Conservation (phyloP, 2,329 filamentous ascomycete genomes). For the Trichoderma sp. region DNA sequence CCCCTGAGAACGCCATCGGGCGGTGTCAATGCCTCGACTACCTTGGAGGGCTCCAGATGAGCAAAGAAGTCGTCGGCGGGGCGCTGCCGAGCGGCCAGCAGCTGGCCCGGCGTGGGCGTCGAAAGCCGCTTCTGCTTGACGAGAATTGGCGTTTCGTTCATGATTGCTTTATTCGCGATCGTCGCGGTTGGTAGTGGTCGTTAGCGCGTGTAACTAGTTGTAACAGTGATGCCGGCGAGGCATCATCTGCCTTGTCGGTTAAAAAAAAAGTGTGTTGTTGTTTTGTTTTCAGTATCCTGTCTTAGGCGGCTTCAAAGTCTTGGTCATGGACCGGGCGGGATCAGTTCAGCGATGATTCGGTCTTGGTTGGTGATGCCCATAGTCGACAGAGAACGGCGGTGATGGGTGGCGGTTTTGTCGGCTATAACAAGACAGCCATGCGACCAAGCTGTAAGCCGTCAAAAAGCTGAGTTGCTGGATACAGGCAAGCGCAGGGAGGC, state of each 20-base stretch:
- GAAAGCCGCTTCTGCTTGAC: constrained; percentile 42
- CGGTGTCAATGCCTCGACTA: constrained; percentile 60
- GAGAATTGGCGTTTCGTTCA: constrained; percentile 42
- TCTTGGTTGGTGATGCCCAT: constrained; percentile 34
- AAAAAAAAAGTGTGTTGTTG: constrained; percentile 1
- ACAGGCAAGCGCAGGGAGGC: constrained; percentile 26
- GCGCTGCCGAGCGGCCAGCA: constrained; percentile 52
- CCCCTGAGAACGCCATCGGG: constrained; percentile 55
- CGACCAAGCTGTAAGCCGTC: constrained; percentile 25
- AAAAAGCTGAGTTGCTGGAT: background rate
- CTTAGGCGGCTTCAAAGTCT: background rate
- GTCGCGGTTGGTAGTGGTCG: constrained; percentile 21
- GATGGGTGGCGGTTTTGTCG: constrained; percentile 16
- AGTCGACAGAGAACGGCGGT: constrained; percentile 30
- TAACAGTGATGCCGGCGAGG: constrained; percentile 18
- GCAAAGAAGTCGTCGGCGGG: constrained; percentile 61
- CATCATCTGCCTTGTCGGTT: constrained; percentile 26
- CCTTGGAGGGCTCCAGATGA: constrained; percentile 62
- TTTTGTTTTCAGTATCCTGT: background rate
- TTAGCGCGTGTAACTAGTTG: constrained; percentile 22
- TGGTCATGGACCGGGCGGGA: constrained; percentile 30
- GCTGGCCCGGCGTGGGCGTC: constrained; percentile 34
- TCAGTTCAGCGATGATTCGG: constrained; percentile 29
- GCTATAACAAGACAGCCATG: constrained; percentile 26
- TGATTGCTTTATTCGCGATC: constrained; percentile 42